Evolutionary conservation across 768 basidiomycete species (phyloP).

Genomic region (Panus rudis): DNA sequence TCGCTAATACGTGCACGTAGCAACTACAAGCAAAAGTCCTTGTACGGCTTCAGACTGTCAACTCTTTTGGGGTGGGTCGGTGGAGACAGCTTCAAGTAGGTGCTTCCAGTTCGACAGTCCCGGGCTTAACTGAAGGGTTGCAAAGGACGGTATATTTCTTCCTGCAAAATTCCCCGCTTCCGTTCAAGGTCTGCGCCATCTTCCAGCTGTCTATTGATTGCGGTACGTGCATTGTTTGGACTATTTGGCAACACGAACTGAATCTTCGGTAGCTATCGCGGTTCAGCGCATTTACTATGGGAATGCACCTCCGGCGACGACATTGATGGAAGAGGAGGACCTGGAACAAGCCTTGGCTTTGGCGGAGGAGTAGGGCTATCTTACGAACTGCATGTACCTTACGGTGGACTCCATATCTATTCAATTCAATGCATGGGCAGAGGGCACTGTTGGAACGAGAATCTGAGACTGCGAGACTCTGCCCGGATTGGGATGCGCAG

Average conservation of each 20-base stretch:
- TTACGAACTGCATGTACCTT: no score
- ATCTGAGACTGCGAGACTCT: no score
- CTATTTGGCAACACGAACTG: slow-evolving; percentile 6
- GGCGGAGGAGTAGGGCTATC: slow-evolving; percentile 51
- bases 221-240: slow-evolving; percentile 41
- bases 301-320: slow-evolving; percentile 49
- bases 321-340: slow-evolving; percentile 50
- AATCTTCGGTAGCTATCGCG: slow-evolving; percentile 51
- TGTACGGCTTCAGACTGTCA: slow-evolving; percentile 81
- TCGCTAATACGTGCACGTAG: slow-evolving; percentile 29
- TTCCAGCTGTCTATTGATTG: slow-evolving; percentile 78
- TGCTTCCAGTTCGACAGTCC: slow-evolving; percentile 3
- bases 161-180: slow-evolving; percentile 59
- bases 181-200: slow-evolving; percentile 77
- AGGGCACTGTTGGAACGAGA: no score
- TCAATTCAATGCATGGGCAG: no score
- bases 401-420: no score
- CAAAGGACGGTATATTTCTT: slow-evolving; percentile 76
- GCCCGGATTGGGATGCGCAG: no score
- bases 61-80: slow-evolving; percentile 80
- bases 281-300: slow-evolving; percentile 73
- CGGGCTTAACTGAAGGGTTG: slow-evolving; percentile 5
- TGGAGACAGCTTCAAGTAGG: slow-evolving; percentile 81
- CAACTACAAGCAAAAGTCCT: slow-evolving; percentile 70
- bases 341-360: slow-evolving; percentile 70